Base-by-base conservation (phyloP, 495 filamentous ascomycete species). In the Penicillium coprophilum region DNA sequence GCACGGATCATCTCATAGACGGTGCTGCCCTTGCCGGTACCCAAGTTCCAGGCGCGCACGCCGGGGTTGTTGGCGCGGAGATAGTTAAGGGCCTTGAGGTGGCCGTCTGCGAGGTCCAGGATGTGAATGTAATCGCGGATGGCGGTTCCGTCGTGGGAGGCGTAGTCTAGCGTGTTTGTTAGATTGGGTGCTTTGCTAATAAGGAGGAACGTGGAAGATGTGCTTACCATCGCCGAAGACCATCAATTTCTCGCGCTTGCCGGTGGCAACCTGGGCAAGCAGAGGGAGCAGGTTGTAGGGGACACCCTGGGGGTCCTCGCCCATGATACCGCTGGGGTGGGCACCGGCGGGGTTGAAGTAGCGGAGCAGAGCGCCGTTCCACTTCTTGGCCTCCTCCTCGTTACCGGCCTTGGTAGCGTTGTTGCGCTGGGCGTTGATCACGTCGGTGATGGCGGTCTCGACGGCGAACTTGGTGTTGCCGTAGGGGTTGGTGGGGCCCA, bases 291-390 rank as follows among this genome's bases (percentile, higher is more conserved):
- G 80, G 79, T 98, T 98, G 80, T 91, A 97, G 2, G 94, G 94
- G 27, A 96, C 86, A 59, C 94, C 94, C 71, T 93, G 88, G 32
- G 94, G 94, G 73, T 98, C 92, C 75, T 98, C 94, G 52, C 94
- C 94, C 95, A 98, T 98, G 73, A 98, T 85, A 57, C 94, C 94
- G 68, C 84, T 93, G 45, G 94, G 94, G 73, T 98, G 94, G 31
- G 91, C 87, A 67, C 94, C 94, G 52, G 88, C 90, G 31, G 94
- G 94, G 81, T 98, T 98, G 81, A 98, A 98, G 77, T 98, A 98
- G 54, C 94, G 86, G 46, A 98, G 82, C 58, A 97, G 78, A 40
- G 94, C 94, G 40, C 81, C 94, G 77, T 97, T 97, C 91, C 90
- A 97, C 65, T 90, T 82, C 62, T 90, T 82, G 43, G 74, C 74